Base-by-base conservation (phyloP, 208 protist species). In the Wallacemonas rigidus region DNA sequence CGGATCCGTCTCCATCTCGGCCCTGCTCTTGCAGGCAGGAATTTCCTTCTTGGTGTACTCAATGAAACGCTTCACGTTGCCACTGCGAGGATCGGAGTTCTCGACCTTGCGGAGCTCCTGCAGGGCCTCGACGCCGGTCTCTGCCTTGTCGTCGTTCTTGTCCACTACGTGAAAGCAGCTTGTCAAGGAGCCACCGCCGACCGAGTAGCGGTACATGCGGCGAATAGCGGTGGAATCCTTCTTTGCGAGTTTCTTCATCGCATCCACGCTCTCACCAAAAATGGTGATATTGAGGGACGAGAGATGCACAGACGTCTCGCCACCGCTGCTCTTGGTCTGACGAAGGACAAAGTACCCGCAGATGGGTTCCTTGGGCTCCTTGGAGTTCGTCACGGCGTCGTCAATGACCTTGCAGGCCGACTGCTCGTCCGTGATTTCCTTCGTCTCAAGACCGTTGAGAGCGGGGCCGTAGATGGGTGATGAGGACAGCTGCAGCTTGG, bases 51-150 rank as follows among this genome's bases (percentile, higher is more conserved):
- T 77, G 44, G 86, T 90, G 68, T 84, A 91, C 36, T 94, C 86
- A 38, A 90, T 74, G 69, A 94, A 94, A 50, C 85, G 89, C 69
- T 82, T 82, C 36, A 94, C 80, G 68, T 94, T 94, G 69, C 89
- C 89, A 70, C 89, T 94, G 63, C 89, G 89, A 3, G 89, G 89
- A 43, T 76, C 69, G 35, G 73, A 76, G 78, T 94, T 94, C 69
- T 80, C 76, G 5, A 91, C 79, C 48, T 67, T 47, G 26, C 82
- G 76, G 64, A 91, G 78, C 50, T 76, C 63, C 47, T 77, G 75
- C 9, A 82, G 65, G 11, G 47, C 54, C 4, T 79, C 74, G 6
- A 94, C 54, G 26, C 79, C 77, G 36, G 65, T 76, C 6, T 11
- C 55, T 3, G 80, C 76, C 0, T 79, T 69, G 9, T 67, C 72